phyloP scores from a whole-genome alignment of 768 basidiomycete species.

The Trametes maxima region DNA sequence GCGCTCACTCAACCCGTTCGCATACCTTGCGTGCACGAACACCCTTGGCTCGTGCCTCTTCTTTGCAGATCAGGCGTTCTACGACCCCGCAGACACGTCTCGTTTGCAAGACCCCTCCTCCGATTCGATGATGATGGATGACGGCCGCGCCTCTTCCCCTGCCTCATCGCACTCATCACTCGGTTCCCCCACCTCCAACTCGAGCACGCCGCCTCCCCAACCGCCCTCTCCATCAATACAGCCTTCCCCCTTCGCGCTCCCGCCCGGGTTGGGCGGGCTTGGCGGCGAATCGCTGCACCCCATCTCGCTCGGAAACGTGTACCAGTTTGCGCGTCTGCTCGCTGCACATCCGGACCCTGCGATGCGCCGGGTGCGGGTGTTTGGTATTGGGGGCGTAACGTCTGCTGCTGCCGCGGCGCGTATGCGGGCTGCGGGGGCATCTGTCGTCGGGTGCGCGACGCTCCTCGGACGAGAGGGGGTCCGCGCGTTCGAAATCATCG shows the following conservation, averaged over 20 bases:
- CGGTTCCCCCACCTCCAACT: slow-evolving; percentile 5
- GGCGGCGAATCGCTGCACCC: slow-evolving; percentile 79
- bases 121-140: slow-evolving; percentile 14
- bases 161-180: not conserved
- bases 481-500: slow-evolving; percentile 38
- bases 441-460: slow-evolving; percentile 67
- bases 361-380: slow-evolving; percentile 54
- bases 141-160: slow-evolving; percentile 6
- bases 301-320: slow-evolving; percentile 78
- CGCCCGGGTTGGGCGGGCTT: slow-evolving; percentile 67
- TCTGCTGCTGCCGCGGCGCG: slow-evolving; percentile 58
- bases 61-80: slow-evolving; percentile 55
- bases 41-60: slow-evolving; percentile 73
- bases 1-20: slow-evolving; percentile 49
- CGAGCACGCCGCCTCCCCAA: slow-evolving; percentile 17
- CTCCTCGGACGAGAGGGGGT: slow-evolving; percentile 46
- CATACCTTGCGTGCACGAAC: slow-evolving; percentile 81
- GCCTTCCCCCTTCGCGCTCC: slow-evolving; percentile 53
- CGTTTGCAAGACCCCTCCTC: slow-evolving; percentile 2
- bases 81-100: slow-evolving; percentile 14
- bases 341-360: slow-evolving; percentile 42
- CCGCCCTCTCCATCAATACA: slow-evolving; percentile 11
- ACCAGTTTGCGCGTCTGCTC: slow-evolving; percentile 58
- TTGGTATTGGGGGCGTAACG: slow-evolving; percentile 85
- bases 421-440: slow-evolving; percentile 77